phyloP scores from a whole-genome alignment of 192 early-diverging fungal species.

The Borealophlyctis nickersoniae region DNA sequence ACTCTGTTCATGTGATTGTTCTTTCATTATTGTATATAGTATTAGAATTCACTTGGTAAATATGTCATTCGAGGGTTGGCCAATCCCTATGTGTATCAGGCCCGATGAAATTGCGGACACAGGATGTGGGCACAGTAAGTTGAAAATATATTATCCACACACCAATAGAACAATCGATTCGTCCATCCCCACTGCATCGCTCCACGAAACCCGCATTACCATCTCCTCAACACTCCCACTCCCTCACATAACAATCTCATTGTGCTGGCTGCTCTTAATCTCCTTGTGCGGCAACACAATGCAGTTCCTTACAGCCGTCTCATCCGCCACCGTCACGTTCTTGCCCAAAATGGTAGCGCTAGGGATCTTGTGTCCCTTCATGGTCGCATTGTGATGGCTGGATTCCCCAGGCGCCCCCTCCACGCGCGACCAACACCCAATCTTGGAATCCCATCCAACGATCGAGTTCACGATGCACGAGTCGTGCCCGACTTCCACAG shows the following conservation, averaged over 20 bases:
- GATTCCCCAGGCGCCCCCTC: slow-evolving; percentile 79
- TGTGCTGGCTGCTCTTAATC: slow-evolving; percentile 80
- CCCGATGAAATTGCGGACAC: no score
- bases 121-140: no score
- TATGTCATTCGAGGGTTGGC: no score
- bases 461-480: slow-evolving; percentile 83
- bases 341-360: slow-evolving; percentile 89
- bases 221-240: no score
- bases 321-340: slow-evolving; percentile 89
- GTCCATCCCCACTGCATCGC: no score
- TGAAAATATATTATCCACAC: no score
- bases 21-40: no score
- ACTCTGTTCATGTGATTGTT: no score
- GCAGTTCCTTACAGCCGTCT: slow-evolving; percentile 92
- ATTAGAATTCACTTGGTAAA: no score
- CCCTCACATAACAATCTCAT: slow-evolving; percentile 94
- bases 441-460: slow-evolving; percentile 89
- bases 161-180: no score
- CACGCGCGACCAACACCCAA: slow-evolving; percentile 91
- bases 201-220: no score
- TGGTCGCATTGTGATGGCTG: slow-evolving; percentile 67
- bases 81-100: no score
- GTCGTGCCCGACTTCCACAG: slow-evolving; percentile 85
- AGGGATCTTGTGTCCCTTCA: slow-evolving; percentile 87
- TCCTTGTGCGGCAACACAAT: slow-evolving; percentile 98